Evolutionary conservation across 202 grass and related monocot genomes (phyloP), one percentile per base, ranked within the genome.

Genomic region (Setaria italica): DNA sequence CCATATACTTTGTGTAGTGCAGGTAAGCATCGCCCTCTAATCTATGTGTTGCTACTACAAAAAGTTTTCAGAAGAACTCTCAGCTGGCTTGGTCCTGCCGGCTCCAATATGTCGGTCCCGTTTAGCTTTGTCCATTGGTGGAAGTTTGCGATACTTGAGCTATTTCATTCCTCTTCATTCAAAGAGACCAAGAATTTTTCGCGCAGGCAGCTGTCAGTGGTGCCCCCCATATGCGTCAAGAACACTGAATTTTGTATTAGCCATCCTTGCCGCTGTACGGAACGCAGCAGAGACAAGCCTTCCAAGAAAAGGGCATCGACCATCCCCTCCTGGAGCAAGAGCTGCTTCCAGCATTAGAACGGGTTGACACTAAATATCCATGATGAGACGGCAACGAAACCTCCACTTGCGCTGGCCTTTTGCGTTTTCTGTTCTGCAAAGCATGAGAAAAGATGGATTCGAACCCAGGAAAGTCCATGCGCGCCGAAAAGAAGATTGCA

Each of bases 371-470:
- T 17, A 17, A 20, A 12, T 35, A 55, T 45, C 39, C 32, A 34
- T 13, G 30, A 25, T 19, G 12, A 35, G 7, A 15, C 12, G 7
- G 53, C 59, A 5, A 17, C 4, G 4, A 14, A 1, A 32, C 68
- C 49, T 77, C 49, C 48, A 47, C 49, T 54, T 34, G 34, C 15
- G 3, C 34, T 30, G 17, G n/a, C 45, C 37, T 60, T 60, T 60
- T 13, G 9, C 14, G 53, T 82, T 60, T 57, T 58, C 37, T 58
- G 48, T 68, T 67, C 72, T 57, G 62, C 35, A 77, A 76, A 85
- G 62, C 72, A 5, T 25, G n/a, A 4, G 30, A 68, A 41, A 69
- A 57, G 29, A 17, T 30, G 49, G 64, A n/a, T 10, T 4, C 14
- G 48, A 41, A 6, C 49, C 48, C 48, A 10, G 62, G 63, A 54